phyloP scores from a whole-genome alignment of 2,329 filamentous ascomycete species.

The Tolypocladium ophioglossoides region DNA sequence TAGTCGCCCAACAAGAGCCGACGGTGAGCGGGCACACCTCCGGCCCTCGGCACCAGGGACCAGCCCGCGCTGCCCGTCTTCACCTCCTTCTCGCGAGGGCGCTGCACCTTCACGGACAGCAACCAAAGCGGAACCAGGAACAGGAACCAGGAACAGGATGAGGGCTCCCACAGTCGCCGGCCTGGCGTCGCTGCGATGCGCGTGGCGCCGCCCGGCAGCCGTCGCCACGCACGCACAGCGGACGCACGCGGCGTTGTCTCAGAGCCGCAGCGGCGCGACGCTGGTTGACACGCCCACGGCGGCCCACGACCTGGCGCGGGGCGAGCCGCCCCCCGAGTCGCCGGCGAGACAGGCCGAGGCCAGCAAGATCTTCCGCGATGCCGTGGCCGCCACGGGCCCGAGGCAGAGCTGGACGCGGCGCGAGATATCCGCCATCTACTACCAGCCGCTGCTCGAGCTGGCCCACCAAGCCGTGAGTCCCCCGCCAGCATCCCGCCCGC shows the following conservation, averaged over 20 bases:
- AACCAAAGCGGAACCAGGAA: too few species aligned
- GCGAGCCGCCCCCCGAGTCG: conserved; percentile 1
- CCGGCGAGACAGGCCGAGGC: conserved; percentile 7
- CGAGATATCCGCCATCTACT: conserved; percentile 73
- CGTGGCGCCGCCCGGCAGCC: conserved; percentile 1
- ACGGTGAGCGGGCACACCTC: not conserved
- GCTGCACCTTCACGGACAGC: too few species aligned
- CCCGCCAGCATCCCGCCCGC: not conserved
- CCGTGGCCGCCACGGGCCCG: conserved; percentile 48
- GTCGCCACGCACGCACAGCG: too few species aligned
- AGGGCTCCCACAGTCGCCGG: not conserved
- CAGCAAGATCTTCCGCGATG: conserved; percentile 30
- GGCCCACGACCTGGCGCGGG: not conserved
- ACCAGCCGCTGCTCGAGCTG: conserved; percentile 71
- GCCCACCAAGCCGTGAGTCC: conserved; percentile 58
- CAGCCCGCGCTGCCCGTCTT: not conserved
- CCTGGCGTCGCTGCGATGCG: conserved; percentile 3
- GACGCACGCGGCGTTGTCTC: too few species aligned
- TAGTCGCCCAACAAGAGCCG: not conserved
- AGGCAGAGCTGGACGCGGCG: conserved; percentile 71
- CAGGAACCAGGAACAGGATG: too few species aligned
- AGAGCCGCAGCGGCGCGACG: conserved; percentile 5
- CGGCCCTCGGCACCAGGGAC: not conserved
- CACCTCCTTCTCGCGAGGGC: too few species aligned
- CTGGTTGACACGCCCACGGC: conserved; percentile 7